These are phyloP conservation scores for Flaveria ramosissima DNA, from an alignment of 129 eudicot genomes.

Conservation along the genomic window DNA sequence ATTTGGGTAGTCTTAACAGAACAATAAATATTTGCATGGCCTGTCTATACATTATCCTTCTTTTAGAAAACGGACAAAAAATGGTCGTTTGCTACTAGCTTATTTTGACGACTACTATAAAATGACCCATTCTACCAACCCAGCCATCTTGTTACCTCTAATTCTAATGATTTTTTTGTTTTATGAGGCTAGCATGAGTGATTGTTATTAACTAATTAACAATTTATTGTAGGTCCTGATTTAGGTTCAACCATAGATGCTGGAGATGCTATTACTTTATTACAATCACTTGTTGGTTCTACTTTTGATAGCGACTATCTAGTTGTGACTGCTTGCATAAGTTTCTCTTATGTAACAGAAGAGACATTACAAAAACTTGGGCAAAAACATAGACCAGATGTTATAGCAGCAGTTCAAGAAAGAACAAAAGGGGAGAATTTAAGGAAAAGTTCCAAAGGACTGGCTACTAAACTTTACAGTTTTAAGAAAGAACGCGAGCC, in stretches of 20 bases:
- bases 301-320: slow-evolving; percentile 97
- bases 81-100: neutral
- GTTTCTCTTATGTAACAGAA: slow-evolving; percentile 71
- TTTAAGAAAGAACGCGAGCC: slow-evolving; percentile 72
- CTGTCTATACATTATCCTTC: neutral
- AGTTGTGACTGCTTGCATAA: slow-evolving; percentile 93
- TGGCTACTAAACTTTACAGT: slow-evolving; percentile 87
- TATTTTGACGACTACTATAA: neutral
- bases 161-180: neutral
- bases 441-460: slow-evolving; percentile 66
- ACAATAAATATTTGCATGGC: neutral
- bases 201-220: slow-evolving; percentile 1
- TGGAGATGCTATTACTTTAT: slow-evolving; percentile 81
- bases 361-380: slow-evolving; percentile 63
- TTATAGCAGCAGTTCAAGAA: slow-evolving; percentile 65
- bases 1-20: neutral
- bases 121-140: neutral
- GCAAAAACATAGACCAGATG: slow-evolving; percentile 77
- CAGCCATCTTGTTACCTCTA: slow-evolving; percentile 2
- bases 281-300: slow-evolving; percentile 85
- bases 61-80: neutral
- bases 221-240: slow-evolving; percentile 70
- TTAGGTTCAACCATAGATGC: slow-evolving; percentile 82
- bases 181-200: neutral
- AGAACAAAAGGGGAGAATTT: slow-evolving; percentile 56